Conservation (phyloP, 1,284 basidiomycete species). For the Irpex lacteus region DNA sequence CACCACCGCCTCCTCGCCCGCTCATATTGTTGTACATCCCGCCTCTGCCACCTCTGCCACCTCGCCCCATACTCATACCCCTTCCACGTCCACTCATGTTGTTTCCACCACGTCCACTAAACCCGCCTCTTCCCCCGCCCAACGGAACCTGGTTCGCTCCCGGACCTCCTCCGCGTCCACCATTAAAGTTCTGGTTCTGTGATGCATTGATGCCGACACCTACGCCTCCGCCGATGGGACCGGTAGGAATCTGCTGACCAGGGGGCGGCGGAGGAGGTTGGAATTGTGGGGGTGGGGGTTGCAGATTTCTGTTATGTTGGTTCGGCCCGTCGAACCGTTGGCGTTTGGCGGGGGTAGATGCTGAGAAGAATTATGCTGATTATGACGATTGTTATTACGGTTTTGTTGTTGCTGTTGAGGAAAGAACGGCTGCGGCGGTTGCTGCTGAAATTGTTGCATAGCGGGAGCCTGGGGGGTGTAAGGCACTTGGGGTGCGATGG, state of each 20-base stretch:
- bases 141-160: constrained; percentile 43
- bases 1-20: constrained; percentile 32
- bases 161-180: constrained; percentile 39
- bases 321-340: constrained; percentile 80
- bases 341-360: constrained; percentile 80
- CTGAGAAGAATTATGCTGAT: constrained; percentile 62
- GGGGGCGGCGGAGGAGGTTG: constrained; percentile 41
- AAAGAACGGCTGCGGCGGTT: constrained; percentile 29
- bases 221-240: constrained; percentile 20
- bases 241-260: constrained; percentile 17
- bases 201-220: constrained; percentile 34
- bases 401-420: constrained; percentile 41
- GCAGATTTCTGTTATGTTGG: constrained; percentile 37
- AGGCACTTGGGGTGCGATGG: constrained; percentile 32
- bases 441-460: constrained; percentile 27
- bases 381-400: constrained; percentile 37
- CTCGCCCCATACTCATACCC: constrained; percentile 43
- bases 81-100: constrained; percentile 45
- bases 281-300: constrained; percentile 39
- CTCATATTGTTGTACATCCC: constrained; percentile 39
- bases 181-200: constrained; percentile 18
- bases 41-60: constrained; percentile 38
- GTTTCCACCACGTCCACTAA: constrained; percentile 28
- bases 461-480: constrained; percentile 28
- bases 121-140: constrained; percentile 35